Base-by-base conservation (phyloP, 2,329 filamentous ascomycete species). In the Penicillium sp. region DNA sequence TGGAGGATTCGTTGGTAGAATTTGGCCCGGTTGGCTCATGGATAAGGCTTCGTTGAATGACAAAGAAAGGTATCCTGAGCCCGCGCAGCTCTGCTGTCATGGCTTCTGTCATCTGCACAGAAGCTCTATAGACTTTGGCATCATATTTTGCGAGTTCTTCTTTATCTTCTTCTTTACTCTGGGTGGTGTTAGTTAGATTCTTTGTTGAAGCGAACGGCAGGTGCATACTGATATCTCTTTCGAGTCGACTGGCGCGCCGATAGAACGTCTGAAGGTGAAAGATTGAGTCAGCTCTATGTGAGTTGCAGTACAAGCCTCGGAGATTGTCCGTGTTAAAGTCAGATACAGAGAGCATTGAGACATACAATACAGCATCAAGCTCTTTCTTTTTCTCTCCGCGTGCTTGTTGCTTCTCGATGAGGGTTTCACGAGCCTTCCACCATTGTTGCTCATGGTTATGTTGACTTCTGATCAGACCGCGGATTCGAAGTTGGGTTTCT, bases 381-480 rank as follows among this genome's bases (percentile, higher is more conserved):
- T 78, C 78, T 58, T 76, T 76, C 56, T 82, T 79, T 46, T 79
- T 80, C 52, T 80, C 79, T 4, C 71, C 74, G 52, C 82, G 73
- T 1, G 74, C 70, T n/a, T 64, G 68, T 52, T 84, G 82, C 52
- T 79, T 80, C 29, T 75, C 69, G 6, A 83, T 62, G 23, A 85
- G 65, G 6, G 74, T 78, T 51, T 79, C 67, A 2, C 83, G 76
- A 1, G 77, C 78, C 24, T 74, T 67, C 72, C 79, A 83, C 80
- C 85, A 88, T 58, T 82, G 78, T 58, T 77, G 77, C 59, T 88
- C 84, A 60, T 87, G 81, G 38, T 79, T 76, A 61, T 84, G 79
- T 66, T 88, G 85, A 39, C 83, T 79, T 49, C 77, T 77, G 54
- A 88, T 86, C 68, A 88, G 76, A 71, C 84, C 67, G 18, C 74